Base-by-base conservation (phyloP, 345 rosid genomes). In the Hypericum perforatum region DNA sequence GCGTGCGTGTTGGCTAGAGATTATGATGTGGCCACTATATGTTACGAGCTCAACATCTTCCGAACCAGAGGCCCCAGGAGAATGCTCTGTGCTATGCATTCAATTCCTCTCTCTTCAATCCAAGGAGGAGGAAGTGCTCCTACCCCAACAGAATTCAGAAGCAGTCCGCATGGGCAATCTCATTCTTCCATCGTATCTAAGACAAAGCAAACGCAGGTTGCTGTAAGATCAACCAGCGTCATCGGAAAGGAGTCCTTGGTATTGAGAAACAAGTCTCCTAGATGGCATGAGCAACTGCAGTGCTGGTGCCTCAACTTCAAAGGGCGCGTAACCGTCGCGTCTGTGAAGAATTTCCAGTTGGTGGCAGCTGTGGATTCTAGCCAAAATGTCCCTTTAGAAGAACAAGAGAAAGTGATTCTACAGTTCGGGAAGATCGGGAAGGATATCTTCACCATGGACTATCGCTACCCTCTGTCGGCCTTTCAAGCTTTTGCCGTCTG, bases 201-300 rank as follows among this genome's bases (percentile, higher is more conserved):
- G 32, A 22, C 32, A 22, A 22, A 22, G 32, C 32, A 22, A 22
- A 22, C 32, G 1, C 32, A 22, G 32, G 32, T 22, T 22, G 32
- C 32, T 1, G 1, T 22, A 22, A 22, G 32, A 1, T 22, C 32
- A 22, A 22, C 32, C 32, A 22, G 32, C 32, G 2, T 22, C 32
- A 22, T 4, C 32, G 32, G 62, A 58, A 78, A 74, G 76, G 74
- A 67, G 48, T 72, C 89, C 2, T 43, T 90, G 67, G 61, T 84
- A n/a, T 56, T 90, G 69, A 90, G 79, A 70, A 90, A 90, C 67
- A 90, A 90, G 69, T 78, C 86, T 3, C 97, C 97, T 49, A 84
- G 97, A 65, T 90, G 97, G 97, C 97, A 90, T 53, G 97, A 86
- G 53, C 97, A 86, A 65, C 71, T 86, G 43, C 97, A 86, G 50